Evolutionary conservation across 495 filamentous ascomycete genomes (phyloP).

Genomic region (Tuber microsphaerosporum): DNA sequence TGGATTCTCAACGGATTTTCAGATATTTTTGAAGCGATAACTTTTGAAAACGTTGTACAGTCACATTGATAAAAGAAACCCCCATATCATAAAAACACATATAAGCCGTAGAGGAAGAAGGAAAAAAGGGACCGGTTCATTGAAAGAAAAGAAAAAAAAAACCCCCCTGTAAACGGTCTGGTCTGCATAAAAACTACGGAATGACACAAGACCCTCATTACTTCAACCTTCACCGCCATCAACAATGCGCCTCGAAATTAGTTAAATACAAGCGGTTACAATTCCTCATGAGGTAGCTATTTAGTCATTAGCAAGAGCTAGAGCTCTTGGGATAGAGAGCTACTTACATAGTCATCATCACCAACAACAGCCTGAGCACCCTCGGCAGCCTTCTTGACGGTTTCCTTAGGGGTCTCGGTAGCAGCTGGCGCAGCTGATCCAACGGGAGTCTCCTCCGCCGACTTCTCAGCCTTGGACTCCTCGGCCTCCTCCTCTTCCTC

Average conservation of each 20-base stretch:
- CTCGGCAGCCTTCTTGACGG: conserved; percentile 39
- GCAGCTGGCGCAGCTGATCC: conserved; percentile 51
- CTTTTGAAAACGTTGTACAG: conserved; percentile 23
- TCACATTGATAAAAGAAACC: conserved; percentile 19
- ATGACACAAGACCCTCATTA: conserved; percentile 20
- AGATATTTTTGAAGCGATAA: conserved; percentile 4
- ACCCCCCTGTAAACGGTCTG: conserved; percentile 4
- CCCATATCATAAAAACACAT: conserved; percentile 9
- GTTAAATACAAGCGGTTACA: conserved; percentile 47
- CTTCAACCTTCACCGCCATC: conserved; percentile 4
- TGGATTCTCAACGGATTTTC: conserved; percentile 17
- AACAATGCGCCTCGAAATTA: conserved; percentile 14
- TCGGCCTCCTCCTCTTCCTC: conserved; percentile 48
- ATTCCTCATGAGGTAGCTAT: conserved; percentile 54
- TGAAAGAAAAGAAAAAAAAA: conserved; percentile 22
- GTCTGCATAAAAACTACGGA: not conserved
- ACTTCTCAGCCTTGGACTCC: conserved; percentile 51
- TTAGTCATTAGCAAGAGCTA: not conserved
- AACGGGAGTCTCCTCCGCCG: conserved; percentile 20
- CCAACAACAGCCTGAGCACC: conserved; percentile 46
- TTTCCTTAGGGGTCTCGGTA: conserved; percentile 47
- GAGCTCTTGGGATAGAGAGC: conserved; percentile 9
- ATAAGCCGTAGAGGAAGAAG: conserved; percentile 10
- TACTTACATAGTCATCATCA: conserved; percentile 44
- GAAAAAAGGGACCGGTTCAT: conserved; percentile 11